Evolutionary conservation across 2,329 filamentous ascomycete species (phyloP).

Genomic region (Ophiocordyceps sinensis): DNA sequence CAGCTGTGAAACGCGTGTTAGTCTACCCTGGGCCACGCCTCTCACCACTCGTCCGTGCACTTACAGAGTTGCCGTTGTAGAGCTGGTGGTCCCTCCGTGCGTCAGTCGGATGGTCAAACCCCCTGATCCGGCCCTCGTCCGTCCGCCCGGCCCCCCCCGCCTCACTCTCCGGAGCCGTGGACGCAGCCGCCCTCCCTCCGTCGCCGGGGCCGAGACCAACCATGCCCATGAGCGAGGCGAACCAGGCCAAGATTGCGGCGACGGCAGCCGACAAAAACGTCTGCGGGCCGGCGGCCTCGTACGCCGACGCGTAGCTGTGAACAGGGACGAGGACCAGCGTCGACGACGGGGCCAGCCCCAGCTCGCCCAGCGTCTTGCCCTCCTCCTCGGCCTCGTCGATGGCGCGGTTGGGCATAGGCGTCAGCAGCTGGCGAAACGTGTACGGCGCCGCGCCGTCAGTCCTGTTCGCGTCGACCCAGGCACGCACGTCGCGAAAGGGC

Average conservation of each 20-base stretch:
- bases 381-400: slow-evolving; percentile 74
- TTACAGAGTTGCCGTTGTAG: slow-evolving; percentile 84
- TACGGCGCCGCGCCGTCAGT: slow-evolving; percentile 50
- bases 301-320: slow-evolving; percentile 28
- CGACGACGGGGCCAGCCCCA: slow-evolving; percentile 64
- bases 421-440: slow-evolving; percentile 70
- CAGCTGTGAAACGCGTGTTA: slow-evolving; percentile 27
- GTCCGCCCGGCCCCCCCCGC: slow-evolving; percentile 6
- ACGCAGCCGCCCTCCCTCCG: background rate
- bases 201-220: slow-evolving; percentile 9
- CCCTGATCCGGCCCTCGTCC: slow-evolving; percentile 10
- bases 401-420: slow-evolving; percentile 59
- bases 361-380: slow-evolving; percentile 46
- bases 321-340: slow-evolving; percentile 73
- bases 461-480: slow-evolving; percentile 59
- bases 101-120: slow-evolving; percentile 32
- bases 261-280: slow-evolving; percentile 15
- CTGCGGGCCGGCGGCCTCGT: slow-evolving; percentile 14
- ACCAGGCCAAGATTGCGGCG: slow-evolving; percentile 15
- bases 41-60: slow-evolving; percentile 11
- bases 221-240: slow-evolving; percentile 21
- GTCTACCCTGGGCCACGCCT: background rate
- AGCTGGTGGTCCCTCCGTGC: slow-evolving; percentile 50
- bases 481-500: slow-evolving; percentile 54
- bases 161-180: slow-evolving; percentile 1